Conservation (phyloP, 2,329 filamentous ascomycete genomes). For the Hypoxylon sp. region DNA sequence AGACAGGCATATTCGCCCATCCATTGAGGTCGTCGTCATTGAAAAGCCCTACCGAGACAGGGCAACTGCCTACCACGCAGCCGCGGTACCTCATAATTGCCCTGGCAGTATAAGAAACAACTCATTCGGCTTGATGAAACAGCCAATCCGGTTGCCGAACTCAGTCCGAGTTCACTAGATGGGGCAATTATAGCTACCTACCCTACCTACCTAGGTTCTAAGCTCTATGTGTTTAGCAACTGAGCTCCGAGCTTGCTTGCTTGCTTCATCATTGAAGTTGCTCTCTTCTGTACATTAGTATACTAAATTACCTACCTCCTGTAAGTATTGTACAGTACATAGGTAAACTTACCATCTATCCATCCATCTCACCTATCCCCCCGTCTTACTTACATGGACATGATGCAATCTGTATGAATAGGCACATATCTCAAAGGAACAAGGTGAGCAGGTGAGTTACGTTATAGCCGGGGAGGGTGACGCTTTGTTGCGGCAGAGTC, state of each 20-base stretch:
- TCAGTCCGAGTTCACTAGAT: conserved; percentile 30
- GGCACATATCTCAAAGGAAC: background rate
- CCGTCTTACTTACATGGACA: too few relatives aligned
- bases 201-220: too few relatives aligned
- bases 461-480: conserved; percentile 4
- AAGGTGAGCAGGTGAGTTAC: background rate
- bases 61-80: conserved; percentile 1
- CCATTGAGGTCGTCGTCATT: conserved; percentile 11
- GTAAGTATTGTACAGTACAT: too few relatives aligned
- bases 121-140: conserved; percentile 18
- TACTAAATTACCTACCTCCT: conserved; percentile 2
- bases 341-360: background rate
- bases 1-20: too few relatives aligned
- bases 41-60: conserved; percentile 8
- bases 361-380: too few relatives aligned
- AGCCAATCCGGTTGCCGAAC: conserved; percentile 29
- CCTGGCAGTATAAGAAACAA: conserved; percentile 10
- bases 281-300: background rate
- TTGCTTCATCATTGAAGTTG: too few relatives aligned
- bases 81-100: too few relatives aligned
- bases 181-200: conserved; percentile 18
- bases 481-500: conserved; percentile 32
- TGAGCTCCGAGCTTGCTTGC: conserved; percentile 22
- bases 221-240: too few relatives aligned
- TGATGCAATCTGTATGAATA: too few relatives aligned